phyloP scores from a whole-genome alignment of 305 asterid species.

The Andrographis paniculata region DNA sequence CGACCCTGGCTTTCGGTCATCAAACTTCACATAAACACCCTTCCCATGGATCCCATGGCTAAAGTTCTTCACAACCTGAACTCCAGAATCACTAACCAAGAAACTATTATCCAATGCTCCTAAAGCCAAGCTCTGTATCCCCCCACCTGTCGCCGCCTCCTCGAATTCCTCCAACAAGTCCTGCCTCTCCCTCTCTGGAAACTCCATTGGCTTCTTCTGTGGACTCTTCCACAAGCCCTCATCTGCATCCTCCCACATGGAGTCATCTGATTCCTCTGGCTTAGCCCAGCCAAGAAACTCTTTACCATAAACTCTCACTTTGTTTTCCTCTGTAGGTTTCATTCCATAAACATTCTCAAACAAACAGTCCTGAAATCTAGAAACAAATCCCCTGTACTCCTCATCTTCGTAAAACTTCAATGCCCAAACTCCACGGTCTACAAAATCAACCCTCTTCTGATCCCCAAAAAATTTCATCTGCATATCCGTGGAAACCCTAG shows the following conservation, averaged over 20 bases:
- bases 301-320: constrained; percentile 74
- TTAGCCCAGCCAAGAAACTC: constrained; percentile 82
- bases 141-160: constrained; percentile 78
- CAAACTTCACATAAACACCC: constrained; percentile 80
- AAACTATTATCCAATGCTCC: constrained; percentile 97
- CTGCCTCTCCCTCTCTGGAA: constrained; percentile 46
- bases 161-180: constrained; percentile 87
- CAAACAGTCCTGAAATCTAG: constrained; percentile 64
- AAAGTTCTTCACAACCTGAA: constrained; percentile 90
- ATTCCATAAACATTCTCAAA: constrained; percentile 85
- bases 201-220: constrained; percentile 31
- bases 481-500: constrained; percentile 69
- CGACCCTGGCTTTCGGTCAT: constrained; percentile 36
- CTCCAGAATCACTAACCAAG: constrained; percentile 78
- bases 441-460: constrained; percentile 93
- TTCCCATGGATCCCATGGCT: constrained; percentile 96
- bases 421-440: constrained; percentile 88
- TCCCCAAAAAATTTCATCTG: constrained; percentile 89
- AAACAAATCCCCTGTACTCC: constrained; percentile 66
- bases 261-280: constrained; percentile 83
- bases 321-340: constrained; percentile 68
- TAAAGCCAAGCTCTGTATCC: constrained; percentile 86
- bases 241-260: constrained; percentile 91
- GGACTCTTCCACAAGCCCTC: constrained; percentile 71
- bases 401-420: constrained; percentile 59